Evolutionary conservation across 306 rosid species (phyloP).

Genomic region (Vigna reflexopilosa): DNA sequence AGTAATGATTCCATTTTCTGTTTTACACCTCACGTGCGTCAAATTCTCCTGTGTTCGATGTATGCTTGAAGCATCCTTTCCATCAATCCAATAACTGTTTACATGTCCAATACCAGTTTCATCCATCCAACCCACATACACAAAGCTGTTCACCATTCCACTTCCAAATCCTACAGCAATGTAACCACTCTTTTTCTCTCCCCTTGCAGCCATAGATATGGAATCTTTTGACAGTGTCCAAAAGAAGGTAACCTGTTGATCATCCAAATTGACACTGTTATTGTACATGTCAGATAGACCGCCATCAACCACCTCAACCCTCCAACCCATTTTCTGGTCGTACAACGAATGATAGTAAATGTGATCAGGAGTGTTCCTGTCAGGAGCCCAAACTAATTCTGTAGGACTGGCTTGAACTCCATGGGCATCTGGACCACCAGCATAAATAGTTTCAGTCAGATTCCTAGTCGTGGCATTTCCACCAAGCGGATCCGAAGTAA

Average conservation of each 20-base stretch:
- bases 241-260: slow-evolving; percentile 90
- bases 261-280: slow-evolving; percentile 88
- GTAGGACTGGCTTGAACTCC: slow-evolving; percentile 91
- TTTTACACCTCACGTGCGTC: slow-evolving; percentile 80
- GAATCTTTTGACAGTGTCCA: slow-evolving; percentile 81
- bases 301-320: slow-evolving; percentile 91
- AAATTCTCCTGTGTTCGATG: slow-evolving; percentile 74
- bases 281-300: slow-evolving; percentile 94
- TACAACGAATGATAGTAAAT: slow-evolving; percentile 79
- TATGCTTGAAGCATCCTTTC: slow-evolving; percentile 69
- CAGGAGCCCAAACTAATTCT: slow-evolving; percentile 79
- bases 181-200: slow-evolving; percentile 94
- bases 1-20: slow-evolving; percentile 83
- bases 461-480: slow-evolving; percentile 89
- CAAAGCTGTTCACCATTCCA: slow-evolving; percentile 77
- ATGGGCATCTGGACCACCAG: slow-evolving; percentile 80
- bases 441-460: slow-evolving; percentile 74
- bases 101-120: slow-evolving; percentile 72
- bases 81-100: slow-evolving; percentile 84
- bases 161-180: slow-evolving; percentile 89
- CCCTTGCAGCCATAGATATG: slow-evolving; percentile 84
- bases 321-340: slow-evolving; percentile 93
- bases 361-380: slow-evolving; percentile 82
- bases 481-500: slow-evolving; percentile 86
- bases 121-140: slow-evolving; percentile 90